Evolutionary conservation across 441 rosid genomes (phyloP).

Genomic region (Populus hybrid): DNA sequence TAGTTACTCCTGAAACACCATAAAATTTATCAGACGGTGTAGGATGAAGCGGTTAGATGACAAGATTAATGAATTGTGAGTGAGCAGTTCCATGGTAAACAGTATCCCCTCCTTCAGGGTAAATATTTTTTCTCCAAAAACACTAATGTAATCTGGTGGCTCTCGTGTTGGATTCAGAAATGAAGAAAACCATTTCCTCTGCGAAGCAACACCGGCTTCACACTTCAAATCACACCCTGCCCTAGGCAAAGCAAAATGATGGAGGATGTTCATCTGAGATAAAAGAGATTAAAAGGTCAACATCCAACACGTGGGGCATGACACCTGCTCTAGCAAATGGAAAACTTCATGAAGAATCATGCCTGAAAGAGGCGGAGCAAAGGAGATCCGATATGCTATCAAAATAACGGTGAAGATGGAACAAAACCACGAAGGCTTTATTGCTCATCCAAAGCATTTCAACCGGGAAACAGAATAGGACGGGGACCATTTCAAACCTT

Average conservation of each 20-base stretch:
- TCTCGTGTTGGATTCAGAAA: too few species aligned
- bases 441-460: conserved; percentile 10
- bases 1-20: too few species aligned
- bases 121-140: too few species aligned
- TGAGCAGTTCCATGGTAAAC: too few species aligned
- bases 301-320: not conserved
- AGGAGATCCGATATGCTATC: not conserved
- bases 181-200: too few species aligned
- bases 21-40: too few species aligned
- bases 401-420: not conserved
- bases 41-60: too few species aligned
- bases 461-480: conserved; percentile 3
- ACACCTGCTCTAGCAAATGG: not conserved
- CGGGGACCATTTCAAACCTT: conserved; percentile 12
- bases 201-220: too few species aligned
- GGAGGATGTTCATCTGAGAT: not conserved
- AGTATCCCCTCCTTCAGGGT: too few species aligned
- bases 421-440: conserved; percentile 1
- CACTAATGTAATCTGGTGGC: too few species aligned
- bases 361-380: not conserved
- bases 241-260: not conserved
- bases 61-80: too few species aligned
- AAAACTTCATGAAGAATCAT: not conserved
- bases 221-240: too few species aligned
- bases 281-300: not conserved